phyloP scores from a whole-genome alignment of 75 land plant genomes.

The Chamaecyparis obtusa region DNA sequence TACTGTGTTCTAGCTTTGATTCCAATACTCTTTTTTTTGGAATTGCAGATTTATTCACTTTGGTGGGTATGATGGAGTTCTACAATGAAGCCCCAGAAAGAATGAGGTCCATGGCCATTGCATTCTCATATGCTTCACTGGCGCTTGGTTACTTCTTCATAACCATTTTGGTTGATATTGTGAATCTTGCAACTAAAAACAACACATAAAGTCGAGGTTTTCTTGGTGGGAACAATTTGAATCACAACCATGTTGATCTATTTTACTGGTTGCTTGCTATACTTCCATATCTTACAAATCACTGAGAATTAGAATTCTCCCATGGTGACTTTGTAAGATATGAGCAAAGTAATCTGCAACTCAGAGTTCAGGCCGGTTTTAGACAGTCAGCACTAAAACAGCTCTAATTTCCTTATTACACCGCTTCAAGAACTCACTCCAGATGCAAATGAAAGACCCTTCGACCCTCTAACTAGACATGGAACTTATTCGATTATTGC shows the following conservation, averaged over 20 bases:
- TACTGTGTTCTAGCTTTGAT: conserved; percentile 47
- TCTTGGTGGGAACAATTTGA: conserved; percentile 41
- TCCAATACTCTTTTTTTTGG: conserved; percentile 52
- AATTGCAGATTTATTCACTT: conserved; percentile 47
- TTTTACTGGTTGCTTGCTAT: conserved; percentile 58
- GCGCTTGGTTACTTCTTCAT: conserved; percentile 30
- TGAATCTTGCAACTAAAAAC: conserved; percentile 24
- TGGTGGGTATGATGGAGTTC: conserved; percentile 62
- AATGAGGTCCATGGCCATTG: conserved; percentile 25
- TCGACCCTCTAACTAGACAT: too few relatives aligned
- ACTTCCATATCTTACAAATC: too few relatives aligned
- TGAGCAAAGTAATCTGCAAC: too few relatives aligned
- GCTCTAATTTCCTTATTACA: too few relatives aligned
- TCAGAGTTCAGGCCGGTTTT: too few relatives aligned
- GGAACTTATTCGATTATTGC: too few relatives aligned
- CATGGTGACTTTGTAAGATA: too few relatives aligned
- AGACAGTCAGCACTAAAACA: too few relatives aligned
- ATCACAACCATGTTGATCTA: conserved; percentile 38
- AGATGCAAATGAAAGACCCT: too few relatives aligned
- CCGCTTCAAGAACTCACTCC: too few relatives aligned
- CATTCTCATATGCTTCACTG: neutral
- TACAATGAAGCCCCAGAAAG: conserved; percentile 41
- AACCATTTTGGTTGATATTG: conserved; percentile 32
- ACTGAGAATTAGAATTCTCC: too few relatives aligned
- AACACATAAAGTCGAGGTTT: conserved; percentile 13